These are phyloP conservation scores for Solanum etuberosum DNA, from an alignment of 257 asterid genomes.

Conservation along the genomic window DNA sequence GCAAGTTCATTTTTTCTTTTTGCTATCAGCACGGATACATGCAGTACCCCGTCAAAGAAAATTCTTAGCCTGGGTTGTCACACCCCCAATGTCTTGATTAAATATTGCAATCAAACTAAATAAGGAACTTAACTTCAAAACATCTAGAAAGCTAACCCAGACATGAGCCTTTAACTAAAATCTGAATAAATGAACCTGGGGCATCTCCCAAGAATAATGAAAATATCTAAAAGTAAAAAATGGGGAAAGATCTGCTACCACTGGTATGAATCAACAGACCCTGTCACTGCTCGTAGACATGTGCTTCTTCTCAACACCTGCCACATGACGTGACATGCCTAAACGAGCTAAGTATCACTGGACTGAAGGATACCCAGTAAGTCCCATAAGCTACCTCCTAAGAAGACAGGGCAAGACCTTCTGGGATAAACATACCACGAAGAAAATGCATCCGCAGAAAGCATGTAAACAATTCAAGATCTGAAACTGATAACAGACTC, in stretches of 20 bases:
- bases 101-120: not conserved
- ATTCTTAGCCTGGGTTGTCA: not conserved
- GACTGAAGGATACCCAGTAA: not conserved
- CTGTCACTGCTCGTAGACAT: not conserved
- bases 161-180: not conserved
- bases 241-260: not conserved
- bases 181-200: not conserved
- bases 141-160: not conserved
- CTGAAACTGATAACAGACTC: not conserved
- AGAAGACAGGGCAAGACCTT: not conserved
- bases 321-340: not conserved
- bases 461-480: not conserved
- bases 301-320: not conserved
- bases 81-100: not conserved
- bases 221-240: not conserved
- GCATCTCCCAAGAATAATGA: not conserved
- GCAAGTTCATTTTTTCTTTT: not conserved
- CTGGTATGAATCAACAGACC: not conserved
- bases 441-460: not conserved
- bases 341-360: not conserved
- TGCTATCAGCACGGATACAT: not conserved
- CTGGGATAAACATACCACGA: not conserved
- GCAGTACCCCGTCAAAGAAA: not conserved
- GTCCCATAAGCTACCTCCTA: not conserved
- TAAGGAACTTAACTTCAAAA: not conserved